phyloP scores from a whole-genome alignment of 768 basidiomycete species.

The Bullera alba region DNA sequence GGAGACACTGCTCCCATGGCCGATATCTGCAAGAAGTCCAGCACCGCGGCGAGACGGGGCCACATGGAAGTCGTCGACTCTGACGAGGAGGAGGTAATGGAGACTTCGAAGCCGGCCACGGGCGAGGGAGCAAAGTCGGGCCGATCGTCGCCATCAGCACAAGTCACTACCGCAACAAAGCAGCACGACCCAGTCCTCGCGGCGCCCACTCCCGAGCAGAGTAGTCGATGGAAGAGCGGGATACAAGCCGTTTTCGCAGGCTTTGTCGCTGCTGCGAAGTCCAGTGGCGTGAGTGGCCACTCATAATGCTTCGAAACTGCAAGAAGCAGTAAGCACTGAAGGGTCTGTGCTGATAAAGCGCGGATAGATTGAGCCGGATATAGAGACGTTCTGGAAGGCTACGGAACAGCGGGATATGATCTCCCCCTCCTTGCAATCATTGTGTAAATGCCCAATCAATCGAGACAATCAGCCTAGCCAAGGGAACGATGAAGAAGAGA shows the following conservation, averaged over 20 bases:
- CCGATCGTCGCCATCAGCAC: not conserved
- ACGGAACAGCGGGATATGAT: conserved; percentile 3
- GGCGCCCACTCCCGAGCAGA: not conserved
- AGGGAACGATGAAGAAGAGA: too few relatives aligned
- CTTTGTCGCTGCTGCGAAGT: conserved; percentile 1
- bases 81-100: not conserved
- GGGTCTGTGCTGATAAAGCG: not conserved
- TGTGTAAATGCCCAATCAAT: too few relatives aligned
- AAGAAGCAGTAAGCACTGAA: not conserved
- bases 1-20: too few relatives aligned
- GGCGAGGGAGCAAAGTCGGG: not conserved
- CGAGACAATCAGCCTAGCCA: too few relatives aligned
- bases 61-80: not conserved
- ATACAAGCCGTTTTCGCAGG: conserved; percentile 14
- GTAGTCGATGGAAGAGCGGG: conserved; percentile 1
- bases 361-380: not conserved
- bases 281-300: conserved; percentile 1
- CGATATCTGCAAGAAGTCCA: too few relatives aligned
- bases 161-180: not conserved
- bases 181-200: not conserved
- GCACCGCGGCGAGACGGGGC: not conserved
- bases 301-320: not conserved
- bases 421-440: not conserved
- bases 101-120: not conserved
- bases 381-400: conserved; percentile 1